Conservation (phyloP, 2,329 filamentous ascomycete genomes). For the Apiospora kogelbergensis region DNA sequence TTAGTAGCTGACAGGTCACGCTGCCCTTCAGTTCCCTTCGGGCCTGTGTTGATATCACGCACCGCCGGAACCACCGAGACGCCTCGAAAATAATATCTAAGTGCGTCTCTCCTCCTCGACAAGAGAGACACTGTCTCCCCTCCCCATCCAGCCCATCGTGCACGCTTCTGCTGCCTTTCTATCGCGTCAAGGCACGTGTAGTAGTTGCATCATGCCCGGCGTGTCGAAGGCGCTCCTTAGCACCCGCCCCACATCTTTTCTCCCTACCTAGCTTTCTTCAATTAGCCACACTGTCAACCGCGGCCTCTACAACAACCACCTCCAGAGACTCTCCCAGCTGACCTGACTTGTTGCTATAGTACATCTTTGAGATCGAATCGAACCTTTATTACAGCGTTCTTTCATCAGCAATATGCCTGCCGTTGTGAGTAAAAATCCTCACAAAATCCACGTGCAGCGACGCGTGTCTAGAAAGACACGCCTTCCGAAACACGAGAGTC, state of each 20-base stretch:
- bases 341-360: neutral
- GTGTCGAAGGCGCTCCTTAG: neutral
- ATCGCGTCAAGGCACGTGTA: neutral
- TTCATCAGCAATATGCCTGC: constrained; percentile 17
- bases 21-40: neutral
- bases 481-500: neutral
- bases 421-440: constrained; percentile 10
- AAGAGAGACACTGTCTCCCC: neutral
- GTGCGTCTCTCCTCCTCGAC: neutral
- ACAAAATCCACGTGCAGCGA: neutral
- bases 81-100: constrained; percentile 1
- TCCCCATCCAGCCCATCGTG: neutral
- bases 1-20: constrained; percentile 6
- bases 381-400: constrained; percentile 12
- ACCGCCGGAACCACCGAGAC: neutral
- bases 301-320: neutral
- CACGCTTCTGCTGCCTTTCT: neutral
- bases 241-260: neutral
- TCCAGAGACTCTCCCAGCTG: neutral
- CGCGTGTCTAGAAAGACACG: neutral
- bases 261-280: constrained; percentile 1
- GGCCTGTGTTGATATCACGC: neutral
- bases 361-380: constrained; percentile 1
- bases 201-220: neutral
- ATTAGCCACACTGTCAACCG: neutral